Conservation (phyloP, 495 filamentous ascomycete species). For the Penicillium macrosclerotiorum region DNA sequence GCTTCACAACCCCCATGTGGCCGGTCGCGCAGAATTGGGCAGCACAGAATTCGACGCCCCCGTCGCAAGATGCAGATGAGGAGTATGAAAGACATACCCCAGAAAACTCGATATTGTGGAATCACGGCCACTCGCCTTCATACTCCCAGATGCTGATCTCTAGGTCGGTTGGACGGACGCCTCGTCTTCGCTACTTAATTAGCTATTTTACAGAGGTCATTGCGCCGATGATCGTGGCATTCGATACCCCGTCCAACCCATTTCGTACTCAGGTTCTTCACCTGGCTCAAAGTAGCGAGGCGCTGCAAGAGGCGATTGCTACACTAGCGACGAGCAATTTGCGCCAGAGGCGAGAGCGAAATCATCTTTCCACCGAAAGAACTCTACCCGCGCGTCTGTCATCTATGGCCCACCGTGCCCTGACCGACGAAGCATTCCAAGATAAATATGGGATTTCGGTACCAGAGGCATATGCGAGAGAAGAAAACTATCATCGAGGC, state of each 20-base stretch:
- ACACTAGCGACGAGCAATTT: conserved; percentile 86
- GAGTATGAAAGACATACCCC: conserved; percentile 17
- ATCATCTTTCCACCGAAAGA: conserved; percentile 41
- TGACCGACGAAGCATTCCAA: conserved; percentile 39
- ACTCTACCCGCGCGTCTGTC: conserved; percentile 48
- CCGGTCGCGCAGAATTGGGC: conserved; percentile 10
- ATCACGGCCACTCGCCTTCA: conserved; percentile 34
- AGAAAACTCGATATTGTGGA: conserved; percentile 17
- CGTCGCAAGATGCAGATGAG: conserved; percentile 22
- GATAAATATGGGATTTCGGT: conserved; percentile 34
- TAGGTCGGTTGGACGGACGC: conserved; percentile 50
- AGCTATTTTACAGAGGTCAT: conserved; percentile 79
- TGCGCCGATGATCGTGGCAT: conserved; percentile 85
- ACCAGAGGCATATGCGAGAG: conserved; percentile 47
- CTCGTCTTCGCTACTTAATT: conserved; percentile 57
- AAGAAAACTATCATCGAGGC: conserved; percentile 79
- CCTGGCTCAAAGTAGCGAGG: conserved; percentile 73
- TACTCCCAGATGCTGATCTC: conserved; percentile 46
- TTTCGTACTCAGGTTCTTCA: conserved; percentile 82
- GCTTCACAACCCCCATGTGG: conserved; percentile 16
- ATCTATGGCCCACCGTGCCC: conserved; percentile 47
- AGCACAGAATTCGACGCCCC: conserved; percentile 6
- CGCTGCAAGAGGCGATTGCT: conserved; percentile 88
- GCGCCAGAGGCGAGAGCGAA: conserved; percentile 44
- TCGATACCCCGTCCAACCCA: conserved; percentile 81